These are phyloP conservation scores for Waltiozyma sp. DNA, from an alignment of 1,139 yeast genomes.

Conservation along the genomic window DNA sequence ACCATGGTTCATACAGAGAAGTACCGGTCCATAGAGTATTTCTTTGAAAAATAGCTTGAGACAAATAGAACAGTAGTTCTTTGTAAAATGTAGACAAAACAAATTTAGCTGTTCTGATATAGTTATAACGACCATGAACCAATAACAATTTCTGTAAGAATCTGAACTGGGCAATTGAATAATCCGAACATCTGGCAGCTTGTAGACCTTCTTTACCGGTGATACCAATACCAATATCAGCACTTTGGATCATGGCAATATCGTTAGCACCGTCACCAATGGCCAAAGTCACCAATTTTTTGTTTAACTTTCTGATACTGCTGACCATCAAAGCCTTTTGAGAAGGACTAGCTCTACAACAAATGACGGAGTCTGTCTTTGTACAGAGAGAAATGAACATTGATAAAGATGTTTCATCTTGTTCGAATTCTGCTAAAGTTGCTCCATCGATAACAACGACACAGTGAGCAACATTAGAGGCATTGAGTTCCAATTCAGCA, in stretches of 20 bases:
- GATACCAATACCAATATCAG: slow-evolving; percentile 95
- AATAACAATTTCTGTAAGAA: slow-evolving; percentile 68
- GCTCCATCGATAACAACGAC: slow-evolving; percentile 91
- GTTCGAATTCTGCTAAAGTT: slow-evolving; percentile 63
- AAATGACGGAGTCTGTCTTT: slow-evolving; percentile 80
- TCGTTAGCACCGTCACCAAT: slow-evolving; percentile 99
- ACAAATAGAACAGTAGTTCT: slow-evolving; percentile 77
- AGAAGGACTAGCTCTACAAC: slow-evolving; percentile 95
- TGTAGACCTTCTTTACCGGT: slow-evolving; percentile 96
- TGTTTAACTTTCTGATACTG: slow-evolving; percentile 57
- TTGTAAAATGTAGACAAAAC: slow-evolving; percentile 92
- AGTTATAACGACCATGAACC: slow-evolving; percentile 95
- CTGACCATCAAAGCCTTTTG: slow-evolving; percentile 89
- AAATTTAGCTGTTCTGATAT: slow-evolving; percentile 83
- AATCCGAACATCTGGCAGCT: slow-evolving; percentile 92
- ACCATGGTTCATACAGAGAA: slow-evolving; percentile 90
- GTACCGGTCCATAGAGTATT: slow-evolving; percentile 87
- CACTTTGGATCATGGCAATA: slow-evolving; percentile 97
- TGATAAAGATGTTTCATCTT: slow-evolving; percentile 58
- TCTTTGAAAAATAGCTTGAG: slow-evolving; percentile 82
- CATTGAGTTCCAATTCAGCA: slow-evolving; percentile 31
- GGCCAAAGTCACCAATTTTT: slow-evolving; percentile 72
- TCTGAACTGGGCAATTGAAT: slow-evolving; percentile 90
- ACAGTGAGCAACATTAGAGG: slow-evolving; percentile 79
- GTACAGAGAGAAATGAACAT: slow-evolving; percentile 77